Percentiles rank a stretch among this genome's conserved stretches.
Evolutionary conservation across 768 basidiomycete species (phyloP).

Genomic region (Pleurotus tuber-regium): DNA sequence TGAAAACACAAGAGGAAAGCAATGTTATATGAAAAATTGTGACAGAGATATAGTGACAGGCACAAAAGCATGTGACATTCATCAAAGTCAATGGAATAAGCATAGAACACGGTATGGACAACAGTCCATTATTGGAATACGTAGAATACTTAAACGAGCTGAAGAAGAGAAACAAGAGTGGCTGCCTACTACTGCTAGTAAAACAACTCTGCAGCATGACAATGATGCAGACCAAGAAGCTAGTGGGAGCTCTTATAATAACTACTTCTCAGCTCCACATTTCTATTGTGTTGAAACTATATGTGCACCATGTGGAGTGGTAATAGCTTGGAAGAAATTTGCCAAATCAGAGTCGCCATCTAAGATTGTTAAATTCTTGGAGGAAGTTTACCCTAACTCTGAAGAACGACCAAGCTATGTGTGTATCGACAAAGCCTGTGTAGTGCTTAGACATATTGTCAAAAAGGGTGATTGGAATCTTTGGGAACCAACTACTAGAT

Average conservation of each 20-base stretch:
- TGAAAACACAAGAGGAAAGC: neutral
- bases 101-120: neutral
- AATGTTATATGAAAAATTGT: conserved; percentile 9
- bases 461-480: conserved; percentile 8
- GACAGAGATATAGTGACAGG: neutral
- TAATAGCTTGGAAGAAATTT: conserved; percentile 28
- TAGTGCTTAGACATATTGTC: conserved; percentile 12
- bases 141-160: neutral
- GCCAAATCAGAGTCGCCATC: conserved; percentile 23
- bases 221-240: neutral
- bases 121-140: neutral
- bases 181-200: conserved; percentile 9
- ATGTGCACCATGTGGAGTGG: conserved; percentile 20
- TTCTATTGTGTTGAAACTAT: conserved; percentile 13
- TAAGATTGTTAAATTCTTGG: conserved; percentile 18
- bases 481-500: conserved; percentile 16
- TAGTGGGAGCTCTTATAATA: conserved; percentile 23
- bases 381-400: conserved; percentile 18
- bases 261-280: conserved; percentile 20
- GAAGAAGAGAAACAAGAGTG: conserved; percentile 1
- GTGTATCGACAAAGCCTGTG: conserved; percentile 26
- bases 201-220: conserved; percentile 11
- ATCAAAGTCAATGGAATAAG: conserved; percentile 4
- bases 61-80: conserved; percentile 4
- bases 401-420: conserved; percentile 20